These are phyloP conservation scores for Trypanosomatidae sp. DNA, from an alignment of 208 protist species.

Conservation along the genomic window DNA sequence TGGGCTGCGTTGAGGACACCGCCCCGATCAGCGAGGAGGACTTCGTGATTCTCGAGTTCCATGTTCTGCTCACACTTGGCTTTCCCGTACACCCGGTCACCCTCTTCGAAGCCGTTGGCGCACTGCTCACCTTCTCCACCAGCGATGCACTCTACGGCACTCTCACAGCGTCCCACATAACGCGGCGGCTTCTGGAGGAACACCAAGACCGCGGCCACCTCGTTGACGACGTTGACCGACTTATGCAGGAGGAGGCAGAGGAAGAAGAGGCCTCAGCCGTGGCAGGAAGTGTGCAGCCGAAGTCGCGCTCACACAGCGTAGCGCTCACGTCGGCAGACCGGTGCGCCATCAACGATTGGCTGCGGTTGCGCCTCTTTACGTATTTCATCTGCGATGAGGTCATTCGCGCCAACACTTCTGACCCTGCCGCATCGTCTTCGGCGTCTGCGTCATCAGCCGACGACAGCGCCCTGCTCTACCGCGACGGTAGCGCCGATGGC, in stretches of 20 bases:
- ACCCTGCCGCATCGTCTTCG: not conserved
- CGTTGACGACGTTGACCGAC: slow-evolving; percentile 20
- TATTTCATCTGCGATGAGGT: slow-evolving; percentile 45
- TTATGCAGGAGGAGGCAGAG: slow-evolving; percentile 15
- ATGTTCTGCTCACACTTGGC: slow-evolving; percentile 33
- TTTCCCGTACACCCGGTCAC: slow-evolving; percentile 46
- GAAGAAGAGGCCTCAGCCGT: slow-evolving; percentile 17
- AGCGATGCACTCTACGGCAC: slow-evolving; percentile 31
- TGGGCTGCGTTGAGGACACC: slow-evolving; percentile 47
- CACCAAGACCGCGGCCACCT: slow-evolving; percentile 27
- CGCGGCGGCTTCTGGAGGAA: slow-evolving; percentile 26
- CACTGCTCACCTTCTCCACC: slow-evolving; percentile 46
- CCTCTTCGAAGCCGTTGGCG: slow-evolving; percentile 47
- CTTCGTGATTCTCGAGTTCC: slow-evolving; percentile 59
- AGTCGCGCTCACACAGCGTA: not conserved
- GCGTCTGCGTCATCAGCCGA: slow-evolving; percentile 7
- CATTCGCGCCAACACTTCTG: slow-evolving; percentile 28
- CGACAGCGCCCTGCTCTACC: slow-evolving; percentile 1
- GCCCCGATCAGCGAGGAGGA: slow-evolving; percentile 38
- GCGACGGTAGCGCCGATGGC: not conserved
- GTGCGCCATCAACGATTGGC: slow-evolving; percentile 27
- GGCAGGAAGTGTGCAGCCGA: not conserved
- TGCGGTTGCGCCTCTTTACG: slow-evolving; percentile 31
- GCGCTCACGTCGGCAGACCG: slow-evolving; percentile 1
- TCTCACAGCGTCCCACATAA: slow-evolving; percentile 24